phyloP scores from a whole-genome alignment of 1,139 yeast genomes.

The Debaryomyces sp. region DNA sequence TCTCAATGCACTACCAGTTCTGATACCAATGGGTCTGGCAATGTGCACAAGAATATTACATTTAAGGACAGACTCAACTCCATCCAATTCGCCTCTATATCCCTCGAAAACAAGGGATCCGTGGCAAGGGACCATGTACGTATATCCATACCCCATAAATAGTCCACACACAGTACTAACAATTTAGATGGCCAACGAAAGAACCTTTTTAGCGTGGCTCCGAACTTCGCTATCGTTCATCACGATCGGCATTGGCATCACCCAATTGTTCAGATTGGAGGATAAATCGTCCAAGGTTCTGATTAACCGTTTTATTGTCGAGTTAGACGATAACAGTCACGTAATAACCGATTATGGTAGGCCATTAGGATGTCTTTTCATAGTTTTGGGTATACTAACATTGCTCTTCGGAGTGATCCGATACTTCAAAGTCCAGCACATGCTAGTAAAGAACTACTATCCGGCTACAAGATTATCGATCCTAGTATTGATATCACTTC shows the following conservation, averaged over 20 bases:
- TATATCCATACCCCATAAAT: constrained; percentile 2
- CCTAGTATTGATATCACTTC: constrained; percentile 19
- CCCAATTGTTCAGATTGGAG: constrained; percentile 43
- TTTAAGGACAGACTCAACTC: constrained; percentile 7
- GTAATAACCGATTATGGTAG: constrained; percentile 32
- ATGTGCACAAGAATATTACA: neutral
- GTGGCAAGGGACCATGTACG: constrained; percentile 50
- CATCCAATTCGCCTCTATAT: constrained; percentile 27
- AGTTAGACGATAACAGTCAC: constrained; percentile 10
- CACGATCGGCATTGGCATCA: constrained; percentile 45
- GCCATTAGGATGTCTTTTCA: constrained; percentile 39
- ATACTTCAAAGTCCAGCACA: constrained; percentile 38
- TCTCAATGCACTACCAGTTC: neutral
- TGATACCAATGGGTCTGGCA: neutral
- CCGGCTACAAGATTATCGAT: constrained; percentile 35
- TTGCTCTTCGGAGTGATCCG: constrained; percentile 35
- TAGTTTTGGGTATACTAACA: constrained; percentile 38
- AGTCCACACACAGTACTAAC: constrained; percentile 8
- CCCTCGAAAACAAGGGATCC: constrained; percentile 48
- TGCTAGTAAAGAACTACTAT: constrained; percentile 27
- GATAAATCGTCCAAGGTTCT: constrained; percentile 21
- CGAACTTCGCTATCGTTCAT: constrained; percentile 56
- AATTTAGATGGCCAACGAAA: constrained; percentile 62
- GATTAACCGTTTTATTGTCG: constrained; percentile 17
- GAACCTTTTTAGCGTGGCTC: constrained; percentile 78